These are phyloP conservation scores for Alternaria sp. DNA, from an alignment of 2,329 filamentous ascomycete genomes.

Conservation along the genomic window DNA sequence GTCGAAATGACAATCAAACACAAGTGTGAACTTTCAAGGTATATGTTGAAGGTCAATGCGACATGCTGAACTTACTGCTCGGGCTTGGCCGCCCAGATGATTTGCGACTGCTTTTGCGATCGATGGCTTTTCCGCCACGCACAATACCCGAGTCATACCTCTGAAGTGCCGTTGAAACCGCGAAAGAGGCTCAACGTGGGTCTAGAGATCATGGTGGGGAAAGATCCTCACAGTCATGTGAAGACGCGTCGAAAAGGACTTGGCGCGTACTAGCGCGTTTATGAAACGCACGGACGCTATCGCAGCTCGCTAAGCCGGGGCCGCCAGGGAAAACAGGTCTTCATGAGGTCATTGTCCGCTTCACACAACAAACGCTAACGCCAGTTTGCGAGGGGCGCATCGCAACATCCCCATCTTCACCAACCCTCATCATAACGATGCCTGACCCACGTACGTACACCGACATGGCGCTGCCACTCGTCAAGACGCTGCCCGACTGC, in stretches of 20 bases:
- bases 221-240: conserved; percentile 37
- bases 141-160: conserved; percentile 65
- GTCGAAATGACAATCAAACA: not conserved
- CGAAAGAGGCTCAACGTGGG: conserved; percentile 6
- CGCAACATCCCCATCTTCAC: not conserved
- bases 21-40: not conserved
- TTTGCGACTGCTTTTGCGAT: conserved; percentile 93
- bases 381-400: not conserved
- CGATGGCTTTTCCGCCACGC: conserved; percentile 87
- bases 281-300: conserved; percentile 15
- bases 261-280: conserved; percentile 25
- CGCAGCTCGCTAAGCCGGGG: conserved; percentile 12
- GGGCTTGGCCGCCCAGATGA: conserved; percentile 82
- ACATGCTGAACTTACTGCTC: conserved; percentile 61
- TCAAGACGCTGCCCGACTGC: conserved; percentile 75
- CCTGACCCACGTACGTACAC: conserved; percentile 32
- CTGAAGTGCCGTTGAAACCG: not conserved
- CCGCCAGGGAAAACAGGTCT: conserved; percentile 18
- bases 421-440: conserved; percentile 51
- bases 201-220: not conserved
- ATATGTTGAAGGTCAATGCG: not conserved
- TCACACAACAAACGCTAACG: conserved; percentile 3
- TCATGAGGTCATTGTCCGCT: conserved; percentile 36
- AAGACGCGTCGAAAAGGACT: conserved; percentile 33
- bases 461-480: conserved; percentile 66